Evolutionary conservation across 306 rosid species (phyloP), one percentile per base, ranked within the genome.

Genomic region (Prunus mume): DNA sequence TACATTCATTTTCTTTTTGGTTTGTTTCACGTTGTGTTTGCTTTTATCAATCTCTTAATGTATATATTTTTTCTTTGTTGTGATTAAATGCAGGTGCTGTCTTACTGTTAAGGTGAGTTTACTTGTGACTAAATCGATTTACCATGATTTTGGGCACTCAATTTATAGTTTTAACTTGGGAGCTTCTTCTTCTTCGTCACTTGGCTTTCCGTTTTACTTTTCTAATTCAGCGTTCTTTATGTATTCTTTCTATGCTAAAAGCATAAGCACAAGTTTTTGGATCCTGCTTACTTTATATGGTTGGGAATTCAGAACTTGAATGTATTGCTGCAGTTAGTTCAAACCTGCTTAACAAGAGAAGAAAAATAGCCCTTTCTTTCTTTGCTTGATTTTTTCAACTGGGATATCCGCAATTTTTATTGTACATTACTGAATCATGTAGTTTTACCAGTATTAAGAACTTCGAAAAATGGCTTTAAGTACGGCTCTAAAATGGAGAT

Each of bases 81-180:
- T 72, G 72, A 72, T 43, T 73, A 89, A 76, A 78, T 86, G 83
- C 90, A 95, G 99, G 97, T 95, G 99, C 65, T 95, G 96, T 79
- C 96, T 95, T 61, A 95, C 98, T 58, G 99, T 95, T 64, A 92
- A 95, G 97, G 99, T 95, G 78, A 84, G 90, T 58, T 58, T 78
- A 69, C 55, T 41, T 34, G 8, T 12, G 20, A 25, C 65, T 13
- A 54, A 30, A 12, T 34, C 43, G 50, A 52, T 2, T 12, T 50
- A 6, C 12, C 1, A 34, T 50, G 27, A 25, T 43, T 18, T 28
- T 43, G 19, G 25, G 58, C 27, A 43, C 28, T 34, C 45, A 65
- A 34, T 65, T 65, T 32, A 2, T 65, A 34, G 49, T 34, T 38
- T 64, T 64, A 32, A 34, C 4, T 18, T 4, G 34, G 41, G 38